Percentiles rank a stretch among this genome's conserved stretches.
phyloP scores from a whole-genome alignment of 257 asterid species.

The Forsythia suspensa region DNA sequence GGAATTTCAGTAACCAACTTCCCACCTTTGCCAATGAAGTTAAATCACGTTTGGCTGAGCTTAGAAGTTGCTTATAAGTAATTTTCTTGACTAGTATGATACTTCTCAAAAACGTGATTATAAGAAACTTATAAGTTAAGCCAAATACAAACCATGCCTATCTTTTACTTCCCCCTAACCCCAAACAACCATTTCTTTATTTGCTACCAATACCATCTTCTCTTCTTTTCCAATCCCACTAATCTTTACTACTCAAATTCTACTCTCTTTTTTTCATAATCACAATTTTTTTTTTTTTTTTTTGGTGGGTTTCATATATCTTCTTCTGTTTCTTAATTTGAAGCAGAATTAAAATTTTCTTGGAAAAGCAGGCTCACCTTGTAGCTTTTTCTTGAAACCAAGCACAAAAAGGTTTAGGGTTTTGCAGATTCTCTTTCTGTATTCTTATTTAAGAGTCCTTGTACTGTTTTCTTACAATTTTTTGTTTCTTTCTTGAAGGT shows the following conservation, averaged over 20 bases:
- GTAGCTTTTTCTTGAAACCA: slow-evolving; percentile 2
- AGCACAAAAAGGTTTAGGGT: slow-evolving; percentile 24
- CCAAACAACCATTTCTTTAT: slow-evolving; percentile 38
- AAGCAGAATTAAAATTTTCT: slow-evolving; percentile 10
- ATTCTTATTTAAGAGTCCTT: slow-evolving; percentile 10
- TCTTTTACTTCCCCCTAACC: slow-evolving; percentile 47
- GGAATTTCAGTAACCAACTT: slow-evolving; percentile 46
- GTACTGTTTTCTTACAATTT: slow-evolving; percentile 18
- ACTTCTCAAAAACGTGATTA: background rate
- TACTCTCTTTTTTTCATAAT: background rate
- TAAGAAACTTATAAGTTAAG: background rate
- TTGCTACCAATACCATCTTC: slow-evolving; percentile 22
- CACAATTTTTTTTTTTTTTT: background rate
- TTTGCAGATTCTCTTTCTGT: slow-evolving; percentile 8
- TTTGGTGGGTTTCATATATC: background rate
- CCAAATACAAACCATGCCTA: background rate
- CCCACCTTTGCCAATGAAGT: slow-evolving; percentile 5
- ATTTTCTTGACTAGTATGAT: background rate
- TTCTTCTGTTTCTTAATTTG: background rate
- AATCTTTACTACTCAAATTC: slow-evolving; percentile 9
- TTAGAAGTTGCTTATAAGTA: background rate
- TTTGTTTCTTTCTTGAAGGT: slow-evolving; percentile 24
- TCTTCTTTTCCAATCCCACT: background rate
- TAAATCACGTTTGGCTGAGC: background rate
- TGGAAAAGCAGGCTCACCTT: slow-evolving; percentile 1